Evolutionary conservation across 2,329 filamentous ascomycete genomes (phyloP), one percentile per base, ranked within the genome.

Genomic region (Myrmaecium sp.): DNA sequence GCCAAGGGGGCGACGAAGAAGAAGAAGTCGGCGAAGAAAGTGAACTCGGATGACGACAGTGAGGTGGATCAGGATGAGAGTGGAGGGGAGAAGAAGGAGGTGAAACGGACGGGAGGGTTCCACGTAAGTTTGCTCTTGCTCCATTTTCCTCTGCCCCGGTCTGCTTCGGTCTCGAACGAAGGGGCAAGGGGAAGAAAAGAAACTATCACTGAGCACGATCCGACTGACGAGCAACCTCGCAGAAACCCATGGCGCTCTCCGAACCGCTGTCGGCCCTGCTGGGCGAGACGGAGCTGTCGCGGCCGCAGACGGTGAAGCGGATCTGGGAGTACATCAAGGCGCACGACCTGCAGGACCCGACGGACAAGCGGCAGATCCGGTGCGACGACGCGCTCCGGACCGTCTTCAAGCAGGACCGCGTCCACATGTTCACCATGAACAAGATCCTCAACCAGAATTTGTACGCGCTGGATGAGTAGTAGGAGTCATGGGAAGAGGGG

Each of bases 401-500:
- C 5, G 78, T 98, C 5, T 98, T 98, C 60, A 92, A 92, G 52
- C 69, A 78, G 44, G 71, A 83, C 43, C 79, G 69, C 43, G 78
- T 98, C 26, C 82, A 95, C 54, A 98, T 98, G 89, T 98, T 98
- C 54, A 84, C 82, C 39, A 95, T 98, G 86, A 95, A 93, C 62
- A 94, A 94, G 61, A 69, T 93, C 10, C 70, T 95, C 7, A 82
- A 80, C 35, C 74, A 77, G 47, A 86, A 95, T 44, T 62, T 95
- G 20, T 94, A 92, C 46, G 79, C 77, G 3, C 65, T 80, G 25
- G 82, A 86, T 28, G 82, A 89, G 49, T 71, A 30, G 32, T 13
- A 13, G 19, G 15, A 6, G 11, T 22, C 14, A n/a, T n/a, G n/a
- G n/a, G n/a, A n/a, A n/a, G n/a, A n/a, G n/a, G n/a, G n/a, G n/a